Evolutionary conservation across 495 filamentous ascomycete genomes (phyloP).

Genomic region (Choiromyces venosus): DNA sequence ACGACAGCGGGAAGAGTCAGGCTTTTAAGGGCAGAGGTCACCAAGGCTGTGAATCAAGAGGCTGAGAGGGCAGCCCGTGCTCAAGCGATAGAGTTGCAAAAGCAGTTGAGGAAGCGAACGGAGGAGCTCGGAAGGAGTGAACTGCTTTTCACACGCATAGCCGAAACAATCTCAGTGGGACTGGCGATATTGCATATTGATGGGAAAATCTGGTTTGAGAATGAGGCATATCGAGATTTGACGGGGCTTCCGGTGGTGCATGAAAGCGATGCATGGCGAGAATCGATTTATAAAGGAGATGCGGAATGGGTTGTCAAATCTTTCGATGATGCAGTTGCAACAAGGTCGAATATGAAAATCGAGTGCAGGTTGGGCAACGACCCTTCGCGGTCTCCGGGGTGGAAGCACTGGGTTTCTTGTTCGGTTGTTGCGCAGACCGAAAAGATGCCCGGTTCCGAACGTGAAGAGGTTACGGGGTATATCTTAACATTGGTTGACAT

Average conservation of each 20-base stretch:
- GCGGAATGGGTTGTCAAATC: conserved; percentile 17
- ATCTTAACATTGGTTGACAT: conserved; percentile 45
- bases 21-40: conserved; percentile 27
- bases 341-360: conserved; percentile 13
- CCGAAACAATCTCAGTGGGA: conserved; percentile 35
- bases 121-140: conserved; percentile 35
- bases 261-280: conserved; percentile 19
- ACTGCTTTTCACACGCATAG: conserved; percentile 32
- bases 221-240: conserved; percentile 29
- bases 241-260: conserved; percentile 4
- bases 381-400: conserved; percentile 20
- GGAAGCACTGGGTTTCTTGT: conserved; percentile 39
- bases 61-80: conserved; percentile 14
- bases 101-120: conserved; percentile 26
- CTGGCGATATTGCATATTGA: conserved; percentile 17
- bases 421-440: conserved; percentile 41
- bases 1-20: conserved; percentile 27
- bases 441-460: conserved; percentile 50
- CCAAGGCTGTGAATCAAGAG: conserved; percentile 30
- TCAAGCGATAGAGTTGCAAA: conserved; percentile 27
- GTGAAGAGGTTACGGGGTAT: conserved; percentile 55
- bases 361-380: conserved; percentile 23
- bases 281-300: conserved; percentile 28
- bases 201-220: conserved; percentile 26
- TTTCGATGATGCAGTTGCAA: conserved; percentile 21